A percentile compares a stretch with the other conserved stretches of the same genome.
These are phyloP conservation scores for Pestalotiopsis sp. DNA, from an alignment of 2,329 filamentous ascomycete species.

Conservation along the genomic window DNA sequence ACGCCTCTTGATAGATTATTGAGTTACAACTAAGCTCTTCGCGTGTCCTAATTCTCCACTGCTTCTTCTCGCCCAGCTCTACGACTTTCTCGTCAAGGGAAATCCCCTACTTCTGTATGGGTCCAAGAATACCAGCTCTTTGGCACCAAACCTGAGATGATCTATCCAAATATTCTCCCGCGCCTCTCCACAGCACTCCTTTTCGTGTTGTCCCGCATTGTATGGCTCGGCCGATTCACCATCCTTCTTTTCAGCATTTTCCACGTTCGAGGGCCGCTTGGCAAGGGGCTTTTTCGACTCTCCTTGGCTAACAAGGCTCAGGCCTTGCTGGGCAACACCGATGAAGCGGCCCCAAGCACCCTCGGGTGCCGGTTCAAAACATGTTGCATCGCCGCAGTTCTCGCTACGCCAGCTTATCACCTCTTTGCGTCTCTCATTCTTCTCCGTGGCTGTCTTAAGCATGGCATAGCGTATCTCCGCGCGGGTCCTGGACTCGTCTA, in stretches of 20 bases:
- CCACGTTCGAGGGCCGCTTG: not conserved
- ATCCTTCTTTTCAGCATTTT: not conserved
- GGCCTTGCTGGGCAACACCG: not conserved
- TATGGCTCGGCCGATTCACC: not conserved
- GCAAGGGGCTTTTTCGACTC: not conserved
- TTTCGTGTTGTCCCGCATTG: not conserved
- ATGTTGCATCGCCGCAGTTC: constrained; percentile 7
- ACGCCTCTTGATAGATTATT: not conserved
- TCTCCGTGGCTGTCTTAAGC: not conserved
- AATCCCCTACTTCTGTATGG: not conserved
- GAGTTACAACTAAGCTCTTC: not conserved
- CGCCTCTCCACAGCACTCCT: not conserved
- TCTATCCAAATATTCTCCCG: constrained; percentile 2
- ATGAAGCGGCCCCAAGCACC: not conserved
- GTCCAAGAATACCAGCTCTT: constrained; percentile 3
- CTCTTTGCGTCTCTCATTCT: not conserved
- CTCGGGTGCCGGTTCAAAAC: not conserved
- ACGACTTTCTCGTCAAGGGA: not conserved
- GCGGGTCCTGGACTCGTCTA: not conserved
- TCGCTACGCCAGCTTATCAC: not conserved
- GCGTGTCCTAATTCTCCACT: not conserved
- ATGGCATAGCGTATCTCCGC: not conserved
- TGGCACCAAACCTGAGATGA: not conserved
- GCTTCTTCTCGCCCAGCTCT: not conserved
- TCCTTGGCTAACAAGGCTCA: not conserved